A percentile compares a stretch with the other conserved stretches of the same genome.
Evolutionary conservation across 2,329 filamentous ascomycete species (phyloP).

Genomic region (Cercospora canescens): DNA sequence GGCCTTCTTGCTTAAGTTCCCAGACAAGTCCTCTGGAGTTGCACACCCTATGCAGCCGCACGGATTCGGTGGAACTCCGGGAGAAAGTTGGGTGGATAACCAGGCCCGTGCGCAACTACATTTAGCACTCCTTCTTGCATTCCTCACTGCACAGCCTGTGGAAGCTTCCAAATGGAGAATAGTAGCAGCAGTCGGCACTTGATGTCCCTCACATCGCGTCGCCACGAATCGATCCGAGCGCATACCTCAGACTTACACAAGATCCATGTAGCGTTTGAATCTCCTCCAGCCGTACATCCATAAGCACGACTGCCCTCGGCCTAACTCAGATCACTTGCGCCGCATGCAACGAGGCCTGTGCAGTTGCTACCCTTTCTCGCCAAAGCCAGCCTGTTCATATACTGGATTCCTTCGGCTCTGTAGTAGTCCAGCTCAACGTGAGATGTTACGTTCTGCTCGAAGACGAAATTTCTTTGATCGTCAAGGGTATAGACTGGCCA

Average conservation of each 20-base stretch:
- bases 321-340: conserved; percentile 12
- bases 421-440: conserved; percentile 46
- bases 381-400: conserved; percentile 30
- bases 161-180: neutral
- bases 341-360: conserved; percentile 26
- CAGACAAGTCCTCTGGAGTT: neutral
- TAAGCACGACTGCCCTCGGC: neutral
- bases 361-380: conserved; percentile 27
- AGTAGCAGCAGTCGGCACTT: neutral
- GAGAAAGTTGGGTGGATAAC: neutral
- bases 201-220: neutral
- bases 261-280: too few relatives aligned
- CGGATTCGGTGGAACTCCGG: conserved; percentile 2
- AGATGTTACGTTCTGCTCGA: conserved; percentile 48
- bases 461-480: conserved; percentile 50
- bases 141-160: neutral
- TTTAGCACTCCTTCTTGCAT: neutral
- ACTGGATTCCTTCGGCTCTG: conserved; percentile 45
- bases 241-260: neutral
- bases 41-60: neutral
- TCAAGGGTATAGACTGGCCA: conserved; percentile 50
- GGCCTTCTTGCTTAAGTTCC: neutral
- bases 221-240: neutral
- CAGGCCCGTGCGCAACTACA: neutral
- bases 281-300: neutral